Evolutionary conservation across 768 basidiomycete genomes (phyloP).

Genomic region (Boletus eberwhitei): DNA sequence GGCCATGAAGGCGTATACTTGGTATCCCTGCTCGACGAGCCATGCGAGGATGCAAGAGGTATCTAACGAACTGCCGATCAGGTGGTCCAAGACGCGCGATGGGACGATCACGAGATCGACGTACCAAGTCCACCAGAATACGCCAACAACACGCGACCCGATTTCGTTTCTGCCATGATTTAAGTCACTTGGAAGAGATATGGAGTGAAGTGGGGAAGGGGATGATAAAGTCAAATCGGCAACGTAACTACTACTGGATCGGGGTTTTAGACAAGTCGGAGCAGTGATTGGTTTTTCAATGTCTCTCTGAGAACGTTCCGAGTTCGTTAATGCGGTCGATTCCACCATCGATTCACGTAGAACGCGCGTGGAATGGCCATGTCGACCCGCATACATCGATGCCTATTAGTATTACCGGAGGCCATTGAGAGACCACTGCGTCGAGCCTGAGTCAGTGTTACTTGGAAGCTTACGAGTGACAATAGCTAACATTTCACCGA

Average conservation of each 20-base stretch:
- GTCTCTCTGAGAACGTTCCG: background rate
- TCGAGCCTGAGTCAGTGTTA: no score
- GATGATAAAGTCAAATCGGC: background rate
- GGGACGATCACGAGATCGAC: constrained; percentile 28
- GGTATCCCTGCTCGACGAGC: constrained; percentile 97
- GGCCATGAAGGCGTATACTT: constrained; percentile 96
- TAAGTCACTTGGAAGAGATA: no score
- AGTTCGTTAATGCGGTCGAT: background rate
- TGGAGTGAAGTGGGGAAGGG: background rate
- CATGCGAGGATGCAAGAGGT: constrained; percentile 99
- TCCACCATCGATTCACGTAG: no score
- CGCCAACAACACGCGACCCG: constrained; percentile 89
- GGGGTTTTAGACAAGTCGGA: no score
- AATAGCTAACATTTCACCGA: no score
- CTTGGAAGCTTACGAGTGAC: no score
- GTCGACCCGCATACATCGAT: no score
- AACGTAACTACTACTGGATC: background rate
- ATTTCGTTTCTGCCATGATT: constrained; percentile 33
- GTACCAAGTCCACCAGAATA: constrained; percentile 97
- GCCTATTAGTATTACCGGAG: no score
- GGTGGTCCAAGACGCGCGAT: background rate
- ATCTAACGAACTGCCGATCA: constrained; percentile 43
- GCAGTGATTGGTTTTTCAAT: background rate
- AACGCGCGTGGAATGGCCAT: no score
- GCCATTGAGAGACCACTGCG: no score